Conservation (phyloP, 2,329 filamentous ascomycete species). For the Talaromyces sp. region DNA sequence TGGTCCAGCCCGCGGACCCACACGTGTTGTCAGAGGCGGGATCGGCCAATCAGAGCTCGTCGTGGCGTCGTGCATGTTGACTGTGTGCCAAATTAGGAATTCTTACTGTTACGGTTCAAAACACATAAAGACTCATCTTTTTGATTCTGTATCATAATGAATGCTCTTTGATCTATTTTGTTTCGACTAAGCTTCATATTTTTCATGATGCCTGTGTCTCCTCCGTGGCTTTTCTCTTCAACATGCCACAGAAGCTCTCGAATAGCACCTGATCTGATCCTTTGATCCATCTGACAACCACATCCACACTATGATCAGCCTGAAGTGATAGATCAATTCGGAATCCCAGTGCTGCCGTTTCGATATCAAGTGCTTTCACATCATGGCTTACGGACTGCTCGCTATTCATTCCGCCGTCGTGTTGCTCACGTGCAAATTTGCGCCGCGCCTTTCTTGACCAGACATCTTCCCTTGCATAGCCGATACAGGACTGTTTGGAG, state of each 20-base stretch:
- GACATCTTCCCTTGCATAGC: constrained; percentile 62
- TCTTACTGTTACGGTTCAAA: not conserved
- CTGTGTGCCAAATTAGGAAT: not conserved
- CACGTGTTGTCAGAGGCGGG: not conserved
- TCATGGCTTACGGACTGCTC: constrained; percentile 23
- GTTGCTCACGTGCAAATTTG: constrained; percentile 35
- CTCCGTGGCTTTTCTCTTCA: constrained; percentile 52
- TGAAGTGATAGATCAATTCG: constrained; percentile 47
- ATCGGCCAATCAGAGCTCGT: constrained; percentile 2
- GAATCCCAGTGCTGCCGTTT: constrained; percentile 53
- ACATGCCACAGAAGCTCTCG: constrained; percentile 80
- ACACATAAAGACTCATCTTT: not conserved
- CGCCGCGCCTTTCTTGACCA: constrained; percentile 73
- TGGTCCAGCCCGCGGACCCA: not conserved
- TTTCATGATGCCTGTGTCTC: constrained; percentile 5
- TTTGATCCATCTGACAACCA: constrained; percentile 65
- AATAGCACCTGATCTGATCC: constrained; percentile 69
- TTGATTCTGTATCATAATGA: too few relatives aligned
- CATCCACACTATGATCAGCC: constrained; percentile 40
- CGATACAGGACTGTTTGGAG: constrained; percentile 50
- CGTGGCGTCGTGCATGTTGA: not conserved
- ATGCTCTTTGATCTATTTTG: not conserved
- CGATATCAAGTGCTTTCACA: constrained; percentile 21
- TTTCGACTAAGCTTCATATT: not conserved
- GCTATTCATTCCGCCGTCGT: constrained; percentile 19